phyloP scores from a whole-genome alignment of 2,329 filamentous ascomycete genomes.

The Zasmidium citrigriseum region DNA sequence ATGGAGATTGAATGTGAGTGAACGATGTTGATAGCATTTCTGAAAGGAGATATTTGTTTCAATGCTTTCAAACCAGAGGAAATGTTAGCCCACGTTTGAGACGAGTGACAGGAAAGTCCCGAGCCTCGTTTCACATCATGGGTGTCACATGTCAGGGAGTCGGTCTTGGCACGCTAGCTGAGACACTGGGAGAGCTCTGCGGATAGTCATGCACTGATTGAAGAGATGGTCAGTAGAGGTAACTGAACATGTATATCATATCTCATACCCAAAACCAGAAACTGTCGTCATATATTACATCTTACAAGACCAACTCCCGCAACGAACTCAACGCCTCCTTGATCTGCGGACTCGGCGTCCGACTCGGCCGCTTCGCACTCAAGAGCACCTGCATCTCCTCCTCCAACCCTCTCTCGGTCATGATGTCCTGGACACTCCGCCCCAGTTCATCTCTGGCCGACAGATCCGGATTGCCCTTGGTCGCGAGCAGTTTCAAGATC shows the following conservation, averaged over 20 bases:
- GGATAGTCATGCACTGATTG: no score
- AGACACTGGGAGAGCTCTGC: no score
- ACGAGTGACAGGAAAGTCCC: no score
- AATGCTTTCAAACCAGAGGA: no score
- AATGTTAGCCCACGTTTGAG: no score
- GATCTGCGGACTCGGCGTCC: conserved; percentile 14
- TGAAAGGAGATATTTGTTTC: no score
- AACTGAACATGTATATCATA: not conserved
- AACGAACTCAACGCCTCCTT: conserved; percentile 16
- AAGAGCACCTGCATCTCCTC: conserved; percentile 42
- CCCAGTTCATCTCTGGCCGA: conserved; percentile 56
- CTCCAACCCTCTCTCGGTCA: conserved; percentile 59
- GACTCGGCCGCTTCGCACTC: not conserved
- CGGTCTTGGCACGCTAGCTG: no score
- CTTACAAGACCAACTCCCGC: conserved; percentile 16
- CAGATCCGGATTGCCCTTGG: conserved; percentile 54
- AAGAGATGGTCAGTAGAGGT: no score
- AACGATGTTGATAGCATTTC: no score
- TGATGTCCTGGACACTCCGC: conserved; percentile 59
- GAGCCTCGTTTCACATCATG: no score
- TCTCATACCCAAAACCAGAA: not conserved
- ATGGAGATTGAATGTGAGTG: not conserved
- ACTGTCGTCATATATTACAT: not conserved
- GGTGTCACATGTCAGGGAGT: no score
- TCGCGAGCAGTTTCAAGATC: conserved; percentile 55